These are phyloP conservation scores for Apiotrichum montevideense DNA, from an alignment of 1,284 basidiomycete genomes.

Conservation along the genomic window DNA sequence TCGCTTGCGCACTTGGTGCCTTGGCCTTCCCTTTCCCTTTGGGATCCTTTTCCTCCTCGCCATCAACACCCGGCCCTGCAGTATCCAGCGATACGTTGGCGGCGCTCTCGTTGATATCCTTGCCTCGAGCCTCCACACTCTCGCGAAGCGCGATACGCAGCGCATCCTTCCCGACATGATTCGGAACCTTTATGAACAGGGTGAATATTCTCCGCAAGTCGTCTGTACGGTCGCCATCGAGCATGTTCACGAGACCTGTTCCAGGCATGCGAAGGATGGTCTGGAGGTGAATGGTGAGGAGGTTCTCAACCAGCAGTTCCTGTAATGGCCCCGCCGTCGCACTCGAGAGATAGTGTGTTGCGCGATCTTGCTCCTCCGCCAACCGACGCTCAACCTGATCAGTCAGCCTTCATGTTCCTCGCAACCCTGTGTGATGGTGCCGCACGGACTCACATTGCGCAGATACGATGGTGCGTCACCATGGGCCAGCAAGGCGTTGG, in stretches of 20 bases:
- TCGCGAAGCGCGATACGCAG: constrained; percentile 67
- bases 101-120: constrained; percentile 64
- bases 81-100: constrained; percentile 32
- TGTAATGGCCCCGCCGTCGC: constrained; percentile 66
- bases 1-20: constrained; percentile 25
- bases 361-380: constrained; percentile 75
- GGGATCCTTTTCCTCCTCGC: constrained; percentile 37
- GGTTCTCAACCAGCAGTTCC: constrained; percentile 67
- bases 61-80: constrained; percentile 22
- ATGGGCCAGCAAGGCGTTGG: constrained; percentile 60
- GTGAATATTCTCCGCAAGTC: constrained; percentile 77
- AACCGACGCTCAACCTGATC: constrained; percentile 74
- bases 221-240: constrained; percentile 70
- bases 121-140: constrained; percentile 70
- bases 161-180: constrained; percentile 55
- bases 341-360: constrained; percentile 81
- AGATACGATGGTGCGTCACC: constrained; percentile 82
- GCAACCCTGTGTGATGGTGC: background rate
- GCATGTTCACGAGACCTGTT: constrained; percentile 81
- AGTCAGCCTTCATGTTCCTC: background rate
- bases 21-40: constrained; percentile 61
- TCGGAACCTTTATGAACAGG: constrained; percentile 66
- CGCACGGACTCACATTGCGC: constrained; percentile 57
- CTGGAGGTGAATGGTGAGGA: constrained; percentile 71
- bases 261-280: constrained; percentile 72